phyloP scores from a whole-genome alignment of 2,329 filamentous ascomycete species.

The Elsinoe perseae region DNA sequence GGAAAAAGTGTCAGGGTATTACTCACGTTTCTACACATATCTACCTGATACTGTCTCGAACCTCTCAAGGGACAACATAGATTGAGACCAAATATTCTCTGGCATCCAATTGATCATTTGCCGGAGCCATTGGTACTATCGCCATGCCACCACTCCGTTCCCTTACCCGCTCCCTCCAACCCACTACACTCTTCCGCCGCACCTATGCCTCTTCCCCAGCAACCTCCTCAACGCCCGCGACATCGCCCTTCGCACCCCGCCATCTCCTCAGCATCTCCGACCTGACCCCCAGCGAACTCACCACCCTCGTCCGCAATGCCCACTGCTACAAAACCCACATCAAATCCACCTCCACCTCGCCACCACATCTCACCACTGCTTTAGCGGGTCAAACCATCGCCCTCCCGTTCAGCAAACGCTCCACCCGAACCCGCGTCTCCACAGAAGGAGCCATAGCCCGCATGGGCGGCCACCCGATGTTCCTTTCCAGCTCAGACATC shows the following conservation, averaged over 20 bases:
- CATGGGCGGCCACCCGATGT: slow-evolving; percentile 92
- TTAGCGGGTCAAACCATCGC: slow-evolving; percentile 75
- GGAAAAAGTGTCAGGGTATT: slow-evolving; percentile 6
- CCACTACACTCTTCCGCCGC: background rate
- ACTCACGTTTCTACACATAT: background rate
- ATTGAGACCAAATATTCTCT: background rate
- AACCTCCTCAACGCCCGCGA: slow-evolving; percentile 30
- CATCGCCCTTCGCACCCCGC: slow-evolving; percentile 58
- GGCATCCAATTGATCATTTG: slow-evolving; percentile 9
- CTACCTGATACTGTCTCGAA: slow-evolving; percentile 1
- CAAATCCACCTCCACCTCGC: slow-evolving; percentile 56
- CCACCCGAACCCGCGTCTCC: slow-evolving; percentile 85
- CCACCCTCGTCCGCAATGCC: slow-evolving; percentile 75
- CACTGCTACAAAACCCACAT: slow-evolving; percentile 65
- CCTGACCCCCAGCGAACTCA: slow-evolving; percentile 70
- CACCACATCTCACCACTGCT: slow-evolving; percentile 51
- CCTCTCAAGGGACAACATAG: background rate
- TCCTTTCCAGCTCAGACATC: slow-evolving; percentile 90
- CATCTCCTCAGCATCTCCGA: slow-evolving; percentile 91
- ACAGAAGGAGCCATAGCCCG: slow-evolving; percentile 85
- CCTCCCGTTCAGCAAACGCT: slow-evolving; percentile 95
- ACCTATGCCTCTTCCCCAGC: slow-evolving; percentile 22
- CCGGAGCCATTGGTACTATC: slow-evolving; percentile 19
- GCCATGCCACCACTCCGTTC: slow-evolving; percentile 12
- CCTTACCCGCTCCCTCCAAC: background rate